Evolutionary conservation across 2,329 filamentous ascomycete genomes (phyloP), one percentile per base, ranked within the genome.

Genomic region (Fusarium cyanostomum): DNA sequence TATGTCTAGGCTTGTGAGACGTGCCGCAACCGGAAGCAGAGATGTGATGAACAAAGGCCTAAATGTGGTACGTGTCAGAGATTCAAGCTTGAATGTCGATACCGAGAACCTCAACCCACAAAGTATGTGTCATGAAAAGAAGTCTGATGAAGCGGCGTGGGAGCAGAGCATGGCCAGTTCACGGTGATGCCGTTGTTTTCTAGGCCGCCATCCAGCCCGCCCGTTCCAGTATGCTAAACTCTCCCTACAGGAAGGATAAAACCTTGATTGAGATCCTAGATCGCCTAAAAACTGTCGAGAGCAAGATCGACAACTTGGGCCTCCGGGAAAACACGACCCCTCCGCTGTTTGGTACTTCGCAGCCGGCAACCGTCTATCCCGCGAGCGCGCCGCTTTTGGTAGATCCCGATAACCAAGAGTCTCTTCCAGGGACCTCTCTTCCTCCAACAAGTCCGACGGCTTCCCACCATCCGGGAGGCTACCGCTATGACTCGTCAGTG

Each of bases 11-110:
- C 85, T 16, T 88, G 85, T 75, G 84, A 87, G 67, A 86, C 81
- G 27, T 88, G 85, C 72, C 81, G 85, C 44, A 75, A 73, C 46
- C 84, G 86, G 64, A 89, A 89, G 74, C 86, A 87, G 65, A 86
- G 83, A 77, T 89, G 87, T 74, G 86, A 88, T 71, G 86, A 89
- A 71, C 78, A 81, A 68, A 78, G 85, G 52, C 86, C 86, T 15
- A 86, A 84, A 73, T 89, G 87, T 71, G 78, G 83, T 53, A 82
- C 84, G 13, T 89, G 86, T 72, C 77, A 81, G 57, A 81, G 82
- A 60, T 81, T 86, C 68, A 81, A 83, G 67, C 79, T 86, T 59
- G 82, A 84, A 34, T 89, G 87, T 72, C 79, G 80, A 61, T 89
- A 89, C 71, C 78, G 84, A 65, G 84, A 87, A 64, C 84, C 85